Percentiles rank a stretch among this genome's conserved stretches.
These are phyloP conservation scores for Antitrichia curtipendula DNA, from an alignment of 225 moss, liverwort and hornwort genomes.

Conservation along the genomic window DNA sequence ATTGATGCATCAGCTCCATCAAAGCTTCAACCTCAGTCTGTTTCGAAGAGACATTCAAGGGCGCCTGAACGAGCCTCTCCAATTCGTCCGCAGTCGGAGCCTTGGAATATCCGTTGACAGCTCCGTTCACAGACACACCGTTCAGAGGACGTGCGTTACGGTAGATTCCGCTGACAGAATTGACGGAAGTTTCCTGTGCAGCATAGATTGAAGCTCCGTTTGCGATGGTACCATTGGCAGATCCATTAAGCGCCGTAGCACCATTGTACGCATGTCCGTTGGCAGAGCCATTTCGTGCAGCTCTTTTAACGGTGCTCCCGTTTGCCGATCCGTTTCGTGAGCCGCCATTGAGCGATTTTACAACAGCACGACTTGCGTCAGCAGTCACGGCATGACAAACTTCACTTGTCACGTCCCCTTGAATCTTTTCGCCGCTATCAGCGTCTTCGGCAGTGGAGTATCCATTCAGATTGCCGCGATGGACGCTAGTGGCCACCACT, in stretches of 20 bases:
- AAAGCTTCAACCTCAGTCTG: slow-evolving; percentile 5
- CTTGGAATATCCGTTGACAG: slow-evolving; percentile 13
- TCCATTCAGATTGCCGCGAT: slow-evolving; percentile 8
- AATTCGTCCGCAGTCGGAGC: slow-evolving; percentile 18
- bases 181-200: not conserved
- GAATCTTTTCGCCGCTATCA: slow-evolving; percentile 2
- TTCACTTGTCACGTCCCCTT: not conserved
- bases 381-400: not conserved
- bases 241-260: slow-evolving; percentile 1
- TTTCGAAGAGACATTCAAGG: slow-evolving; percentile 2
- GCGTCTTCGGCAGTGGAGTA: slow-evolving; percentile 4
- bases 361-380: not conserved
- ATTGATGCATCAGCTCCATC: slow-evolving; percentile 14
- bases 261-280: slow-evolving; percentile 2
- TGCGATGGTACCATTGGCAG: not conserved
- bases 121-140: slow-evolving; percentile 8
- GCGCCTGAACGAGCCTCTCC: slow-evolving; percentile 21
- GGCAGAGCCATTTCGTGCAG: not conserved
- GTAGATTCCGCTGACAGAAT: slow-evolving; percentile 3
- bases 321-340: slow-evolving; percentile 9
- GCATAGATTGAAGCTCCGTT: slow-evolving; percentile 7
- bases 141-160: slow-evolving; percentile 3
- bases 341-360: slow-evolving; percentile 1
- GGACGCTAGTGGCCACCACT: slow-evolving; percentile 3
- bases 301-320: not conserved